phyloP scores from a whole-genome alignment of 208 protist species.

The Naegleria gruberi region DNA sequence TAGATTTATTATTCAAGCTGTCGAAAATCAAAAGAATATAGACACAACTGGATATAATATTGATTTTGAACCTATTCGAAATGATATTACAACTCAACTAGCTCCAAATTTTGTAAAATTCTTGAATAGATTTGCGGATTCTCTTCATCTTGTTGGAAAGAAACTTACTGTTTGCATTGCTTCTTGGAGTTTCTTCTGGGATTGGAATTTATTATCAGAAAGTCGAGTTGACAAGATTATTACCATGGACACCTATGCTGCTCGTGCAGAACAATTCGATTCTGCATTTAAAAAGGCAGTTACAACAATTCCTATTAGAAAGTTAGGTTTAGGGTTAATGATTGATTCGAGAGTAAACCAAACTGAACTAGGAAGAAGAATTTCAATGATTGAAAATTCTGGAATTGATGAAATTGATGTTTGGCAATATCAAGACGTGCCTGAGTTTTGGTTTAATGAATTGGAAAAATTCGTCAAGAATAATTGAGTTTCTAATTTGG shows the following conservation, averaged over 20 bases:
- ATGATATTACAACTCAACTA: neutral
- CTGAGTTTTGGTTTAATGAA: neutral
- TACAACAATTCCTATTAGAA: neutral
- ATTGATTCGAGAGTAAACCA: neutral
- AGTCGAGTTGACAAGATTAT: neutral
- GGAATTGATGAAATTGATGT: conserved; percentile 3
- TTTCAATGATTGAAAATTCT: neutral
- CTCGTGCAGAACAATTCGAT: neutral
- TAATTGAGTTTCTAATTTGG: too few relatives aligned
- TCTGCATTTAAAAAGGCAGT: neutral
- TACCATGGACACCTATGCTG: neutral
- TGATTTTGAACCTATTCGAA: neutral
- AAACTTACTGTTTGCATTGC: neutral
- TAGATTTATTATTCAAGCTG: neutral
- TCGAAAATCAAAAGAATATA: neutral
- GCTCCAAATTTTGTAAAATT: neutral
- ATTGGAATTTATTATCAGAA: neutral
- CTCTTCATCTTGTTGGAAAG: neutral
- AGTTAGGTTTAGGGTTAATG: neutral
- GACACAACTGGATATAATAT: neutral
- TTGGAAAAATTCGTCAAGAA: neutral
- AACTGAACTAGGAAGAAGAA: neutral
- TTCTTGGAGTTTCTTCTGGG: neutral
- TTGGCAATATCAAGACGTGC: neutral
- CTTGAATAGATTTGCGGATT: neutral